Evolutionary conservation across 2,329 filamentous ascomycete genomes (phyloP).

Genomic region (Fusarium tricinctum): DNA sequence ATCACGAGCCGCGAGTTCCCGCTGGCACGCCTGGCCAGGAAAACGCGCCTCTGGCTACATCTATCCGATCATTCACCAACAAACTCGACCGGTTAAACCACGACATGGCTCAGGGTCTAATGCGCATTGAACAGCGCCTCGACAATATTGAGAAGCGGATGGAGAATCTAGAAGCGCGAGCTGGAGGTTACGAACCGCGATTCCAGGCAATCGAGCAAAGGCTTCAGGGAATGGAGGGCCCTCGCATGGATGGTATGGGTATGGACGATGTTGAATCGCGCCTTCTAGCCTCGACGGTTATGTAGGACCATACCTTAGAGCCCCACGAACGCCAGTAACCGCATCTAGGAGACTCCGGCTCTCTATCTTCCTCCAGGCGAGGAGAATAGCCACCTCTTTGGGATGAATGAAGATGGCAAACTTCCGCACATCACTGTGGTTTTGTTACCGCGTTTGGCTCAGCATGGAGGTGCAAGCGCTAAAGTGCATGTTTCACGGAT

Average conservation of each 20-base stretch:
- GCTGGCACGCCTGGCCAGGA: slow-evolving; percentile 69
- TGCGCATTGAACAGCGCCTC: slow-evolving; percentile 64
- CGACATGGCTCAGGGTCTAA: slow-evolving; percentile 67
- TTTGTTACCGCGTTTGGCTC: not conserved
- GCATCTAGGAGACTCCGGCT: slow-evolving; percentile 3
- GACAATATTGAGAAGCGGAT: slow-evolving; percentile 69
- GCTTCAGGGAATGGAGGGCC: slow-evolving; percentile 59
- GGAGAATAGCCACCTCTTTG: not conserved
- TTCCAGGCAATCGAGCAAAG: slow-evolving; percentile 61
- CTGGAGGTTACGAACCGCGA: slow-evolving; percentile 59
- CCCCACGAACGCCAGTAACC: slow-evolving; percentile 30
- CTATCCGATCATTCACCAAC: slow-evolving; percentile 69
- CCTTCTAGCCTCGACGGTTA: slow-evolving; percentile 60
- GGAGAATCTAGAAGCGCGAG: slow-evolving; percentile 65
- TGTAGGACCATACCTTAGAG: slow-evolving; percentile 53
- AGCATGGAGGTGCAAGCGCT: not conserved
- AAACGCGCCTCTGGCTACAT: slow-evolving; percentile 70
- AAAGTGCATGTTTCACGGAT: slow-evolving; percentile 22
- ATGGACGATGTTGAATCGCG: slow-evolving; percentile 63
- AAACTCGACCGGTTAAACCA: slow-evolving; percentile 72
- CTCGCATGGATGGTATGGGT: slow-evolving; percentile 59
- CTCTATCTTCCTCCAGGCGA: not conserved
- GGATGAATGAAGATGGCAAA: too few species aligned
- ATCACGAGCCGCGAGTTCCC: slow-evolving; percentile 71
- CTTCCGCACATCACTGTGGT: slow-evolving; percentile 4